Evolutionary conservation across 2,329 filamentous ascomycete species (phyloP), one percentile per base, ranked within the genome.

Genomic region (Kalaharituber pfeilii): DNA sequence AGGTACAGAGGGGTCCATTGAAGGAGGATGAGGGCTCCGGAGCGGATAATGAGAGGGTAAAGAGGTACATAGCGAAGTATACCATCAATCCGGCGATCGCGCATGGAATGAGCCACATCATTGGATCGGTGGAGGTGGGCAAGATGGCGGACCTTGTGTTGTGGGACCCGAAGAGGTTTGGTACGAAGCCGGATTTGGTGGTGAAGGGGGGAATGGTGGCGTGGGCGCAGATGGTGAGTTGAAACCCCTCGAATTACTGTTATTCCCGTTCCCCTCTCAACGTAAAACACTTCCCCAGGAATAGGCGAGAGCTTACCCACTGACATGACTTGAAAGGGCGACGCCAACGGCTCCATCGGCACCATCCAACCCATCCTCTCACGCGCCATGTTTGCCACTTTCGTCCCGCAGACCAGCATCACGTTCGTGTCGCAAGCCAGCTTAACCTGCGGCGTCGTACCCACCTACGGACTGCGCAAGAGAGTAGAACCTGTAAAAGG

Each of bases 1-100:
- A 94, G 69, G 66, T 81, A 18, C 87, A 95, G 70, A 77, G 88
- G 7, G 89, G 89, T 0, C 65, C 69, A 1, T 70, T 96, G 26
- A 72, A 77, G 5, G 84, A 94, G 71, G 89, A 96, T 64, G 74
- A 82, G 59, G 85, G 77, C 22, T 82, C 84, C 0, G 82, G 74
- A 9, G 86, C 84, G 0, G 89, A 96, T 66, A 96, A 96, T 68
- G 87, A 86, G 70, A 74, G 89, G 39, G 89, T 94, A 5, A 94
- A 93, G 72, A 72, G 89, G 25, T 96, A 96, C 67, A 75, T 96
- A 47, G 86, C 82, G 71, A 96, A 96, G 71, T 95, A 95, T 68
- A 96, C 89, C 22, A 81, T 96, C 70, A 96, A 96, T 69, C 86
- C 89, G 1, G 86, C 89, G 9, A 74, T 95, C 58, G 80, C 88